These are phyloP conservation scores for Sequoia sempervirens DNA, from an alignment of 75 land plant species.

Conservation along the genomic window DNA sequence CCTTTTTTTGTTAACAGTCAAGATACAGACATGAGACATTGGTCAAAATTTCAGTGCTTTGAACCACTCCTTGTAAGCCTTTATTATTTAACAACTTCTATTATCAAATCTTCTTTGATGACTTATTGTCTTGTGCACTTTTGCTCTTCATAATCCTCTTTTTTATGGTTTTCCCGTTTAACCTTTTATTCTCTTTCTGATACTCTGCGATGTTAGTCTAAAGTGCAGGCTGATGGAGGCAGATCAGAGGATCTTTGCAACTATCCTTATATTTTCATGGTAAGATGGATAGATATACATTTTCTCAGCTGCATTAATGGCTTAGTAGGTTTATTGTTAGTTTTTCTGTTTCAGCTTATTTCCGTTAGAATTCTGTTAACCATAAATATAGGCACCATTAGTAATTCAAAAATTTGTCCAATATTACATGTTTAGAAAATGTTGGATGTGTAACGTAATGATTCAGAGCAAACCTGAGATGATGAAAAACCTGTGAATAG, in stretches of 20 bases:
- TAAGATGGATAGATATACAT: constrained; percentile 12
- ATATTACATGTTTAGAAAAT: neutral
- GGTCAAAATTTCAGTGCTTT: constrained; percentile 91
- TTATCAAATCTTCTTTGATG: neutral
- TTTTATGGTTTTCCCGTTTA: neutral
- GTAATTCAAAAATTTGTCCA: neutral
- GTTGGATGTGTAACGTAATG: neutral
- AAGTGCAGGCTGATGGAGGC: constrained; percentile 85
- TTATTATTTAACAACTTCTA: neutral
- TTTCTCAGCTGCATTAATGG: neutral
- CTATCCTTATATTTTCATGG: constrained; percentile 93
- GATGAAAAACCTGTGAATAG: neutral
- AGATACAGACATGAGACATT: constrained; percentile 83
- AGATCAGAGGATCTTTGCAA: constrained; percentile 82
- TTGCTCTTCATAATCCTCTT: neutral
- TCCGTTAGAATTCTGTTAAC: neutral
- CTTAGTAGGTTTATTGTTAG: neutral
- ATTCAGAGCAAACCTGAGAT: neutral
- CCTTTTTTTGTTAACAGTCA: constrained; percentile 42
- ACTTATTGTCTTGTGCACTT: neutral
- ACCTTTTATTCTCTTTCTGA: neutral
- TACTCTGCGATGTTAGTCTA: constrained; percentile 34
- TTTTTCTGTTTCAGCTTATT: neutral
- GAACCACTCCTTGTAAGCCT: constrained; percentile 54
- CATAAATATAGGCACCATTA: neutral